Evolutionary conservation across 192 early-diverging fungal species (phyloP).

Genomic region (Spizellomyces punctatus): DNA sequence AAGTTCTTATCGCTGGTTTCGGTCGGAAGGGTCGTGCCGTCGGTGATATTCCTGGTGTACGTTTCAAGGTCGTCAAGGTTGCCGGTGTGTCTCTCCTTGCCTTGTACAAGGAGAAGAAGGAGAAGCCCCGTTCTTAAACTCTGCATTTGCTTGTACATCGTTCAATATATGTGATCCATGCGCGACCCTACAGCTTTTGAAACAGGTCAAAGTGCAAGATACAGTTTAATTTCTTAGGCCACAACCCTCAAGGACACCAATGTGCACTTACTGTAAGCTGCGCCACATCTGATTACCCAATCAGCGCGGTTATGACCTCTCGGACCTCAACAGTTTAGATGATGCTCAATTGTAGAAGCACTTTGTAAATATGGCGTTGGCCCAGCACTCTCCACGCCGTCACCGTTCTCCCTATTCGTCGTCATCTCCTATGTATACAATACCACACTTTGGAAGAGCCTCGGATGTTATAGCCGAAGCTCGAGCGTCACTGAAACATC

Average conservation of each 20-base stretch:
- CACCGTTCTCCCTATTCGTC: too few species aligned
- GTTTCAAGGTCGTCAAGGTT: conserved; percentile 99
- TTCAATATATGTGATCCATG: background rate
- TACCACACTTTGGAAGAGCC: conserved; percentile 2
- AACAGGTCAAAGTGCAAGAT: too few species aligned
- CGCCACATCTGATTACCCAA: too few species aligned
- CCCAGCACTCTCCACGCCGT: too few species aligned
- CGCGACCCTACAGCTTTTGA: background rate
- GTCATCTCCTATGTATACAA: background rate
- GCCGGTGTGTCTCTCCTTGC: conserved; percentile 98
- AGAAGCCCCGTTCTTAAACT: conserved; percentile 84
- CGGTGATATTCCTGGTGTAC: conserved; percentile 99
- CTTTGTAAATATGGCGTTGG: too few species aligned
- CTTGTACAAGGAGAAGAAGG: conserved; percentile 99
- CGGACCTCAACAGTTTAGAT: too few species aligned
- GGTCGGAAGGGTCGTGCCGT: conserved; percentile 99
- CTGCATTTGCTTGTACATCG: background rate
- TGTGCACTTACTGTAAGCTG: too few species aligned
- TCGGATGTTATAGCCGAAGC: conserved; percentile 42
- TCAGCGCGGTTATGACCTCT: too few species aligned
- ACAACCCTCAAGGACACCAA: too few species aligned
- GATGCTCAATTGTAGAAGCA: too few species aligned
- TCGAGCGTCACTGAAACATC: conserved; percentile 39
- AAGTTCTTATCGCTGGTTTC: conserved; percentile 99
- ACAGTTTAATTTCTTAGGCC: background rate